These are phyloP conservation scores for Thielaviopsis euricoi DNA, from an alignment of 2,329 filamentous ascomycete species.

Conservation along the genomic window DNA sequence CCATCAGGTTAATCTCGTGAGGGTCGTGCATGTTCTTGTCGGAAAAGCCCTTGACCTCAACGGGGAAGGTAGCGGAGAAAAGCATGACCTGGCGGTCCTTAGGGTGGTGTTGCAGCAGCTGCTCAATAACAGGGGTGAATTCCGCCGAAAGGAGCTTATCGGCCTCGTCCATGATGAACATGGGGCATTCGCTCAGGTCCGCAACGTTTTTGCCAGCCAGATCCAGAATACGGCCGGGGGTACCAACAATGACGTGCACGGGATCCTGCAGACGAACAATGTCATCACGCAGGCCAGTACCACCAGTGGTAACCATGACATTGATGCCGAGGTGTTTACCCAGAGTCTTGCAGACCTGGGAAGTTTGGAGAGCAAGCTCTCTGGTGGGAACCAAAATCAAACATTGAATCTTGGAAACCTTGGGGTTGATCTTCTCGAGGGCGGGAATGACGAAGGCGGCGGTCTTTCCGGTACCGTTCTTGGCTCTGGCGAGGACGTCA, in stretches of 20 bases:
- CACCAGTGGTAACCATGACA: slow-evolving; percentile 98
- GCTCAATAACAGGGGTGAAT: slow-evolving; percentile 94
- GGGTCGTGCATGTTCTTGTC: slow-evolving; percentile 95
- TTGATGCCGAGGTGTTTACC: slow-evolving; percentile 96
- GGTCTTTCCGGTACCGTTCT: slow-evolving; percentile 97
- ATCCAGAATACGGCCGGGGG: slow-evolving; percentile 89
- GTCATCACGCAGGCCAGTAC: slow-evolving; percentile 86
- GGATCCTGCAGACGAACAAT: slow-evolving; percentile 88
- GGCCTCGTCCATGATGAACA: slow-evolving; percentile 99
- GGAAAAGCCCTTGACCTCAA: slow-evolving; percentile 94
- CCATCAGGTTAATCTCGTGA: slow-evolving; percentile 99
- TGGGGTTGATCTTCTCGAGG: slow-evolving; percentile 90
- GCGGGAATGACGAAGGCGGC: slow-evolving; percentile 94
- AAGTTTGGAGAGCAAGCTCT: slow-evolving; percentile 95
- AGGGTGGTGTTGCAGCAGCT: slow-evolving; percentile 85
- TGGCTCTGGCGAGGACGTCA: slow-evolving; percentile 89
- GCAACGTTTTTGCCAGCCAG: slow-evolving; percentile 91
- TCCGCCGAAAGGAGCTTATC: slow-evolving; percentile 94
- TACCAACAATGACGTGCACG: slow-evolving; percentile 95
- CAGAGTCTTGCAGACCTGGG: slow-evolving; percentile 95
- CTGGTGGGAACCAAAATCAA: slow-evolving; percentile 91
- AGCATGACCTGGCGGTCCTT: slow-evolving; percentile 98
- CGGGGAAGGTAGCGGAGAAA: slow-evolving; percentile 92
- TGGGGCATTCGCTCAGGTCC: slow-evolving; percentile 87
- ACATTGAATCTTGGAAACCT: slow-evolving; percentile 89